phyloP scores from a whole-genome alignment of 202 grass and related monocot genomes.

The Zizania palustris region DNA sequence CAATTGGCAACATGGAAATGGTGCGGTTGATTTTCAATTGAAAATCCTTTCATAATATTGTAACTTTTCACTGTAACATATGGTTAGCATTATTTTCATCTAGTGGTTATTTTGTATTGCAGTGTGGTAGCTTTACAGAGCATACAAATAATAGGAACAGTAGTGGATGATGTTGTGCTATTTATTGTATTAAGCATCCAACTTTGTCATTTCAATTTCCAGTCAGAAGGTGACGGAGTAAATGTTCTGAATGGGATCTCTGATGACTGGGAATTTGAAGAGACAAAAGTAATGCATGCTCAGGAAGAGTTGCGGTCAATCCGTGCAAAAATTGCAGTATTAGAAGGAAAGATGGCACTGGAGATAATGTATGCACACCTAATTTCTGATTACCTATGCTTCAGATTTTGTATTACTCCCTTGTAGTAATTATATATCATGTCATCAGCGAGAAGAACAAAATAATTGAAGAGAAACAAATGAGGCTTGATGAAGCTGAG shows the following conservation, averaged over 20 bases:
- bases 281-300: conserved; percentile 88
- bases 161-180: conserved; percentile 25
- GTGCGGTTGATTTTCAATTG: conserved; percentile 3
- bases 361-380: conserved; percentile 71
- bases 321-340: conserved; percentile 79
- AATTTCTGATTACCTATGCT: conserved; percentile 24
- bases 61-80: not conserved
- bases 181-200: conserved; percentile 36
- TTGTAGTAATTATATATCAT: conserved; percentile 44
- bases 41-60: conserved; percentile 6
- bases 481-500: conserved; percentile 71
- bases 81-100: not conserved
- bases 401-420: conserved; percentile 38
- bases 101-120: conserved; percentile 3
- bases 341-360: conserved; percentile 93
- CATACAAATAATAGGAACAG: not conserved
- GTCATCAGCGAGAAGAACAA: conserved; percentile 73
- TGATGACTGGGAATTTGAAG: conserved; percentile 96
- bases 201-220: conserved; percentile 41
- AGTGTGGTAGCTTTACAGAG: conserved; percentile 2
- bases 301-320: conserved; percentile 82
- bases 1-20: conserved; percentile 17
- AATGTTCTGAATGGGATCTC: conserved; percentile 50
- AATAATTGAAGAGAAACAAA: conserved; percentile 91
- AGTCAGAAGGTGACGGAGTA: conserved; percentile 42